These are phyloP conservation scores for Paratrypanosoma confusum DNA, from an alignment of 208 protist species.

Conservation along the genomic window DNA sequence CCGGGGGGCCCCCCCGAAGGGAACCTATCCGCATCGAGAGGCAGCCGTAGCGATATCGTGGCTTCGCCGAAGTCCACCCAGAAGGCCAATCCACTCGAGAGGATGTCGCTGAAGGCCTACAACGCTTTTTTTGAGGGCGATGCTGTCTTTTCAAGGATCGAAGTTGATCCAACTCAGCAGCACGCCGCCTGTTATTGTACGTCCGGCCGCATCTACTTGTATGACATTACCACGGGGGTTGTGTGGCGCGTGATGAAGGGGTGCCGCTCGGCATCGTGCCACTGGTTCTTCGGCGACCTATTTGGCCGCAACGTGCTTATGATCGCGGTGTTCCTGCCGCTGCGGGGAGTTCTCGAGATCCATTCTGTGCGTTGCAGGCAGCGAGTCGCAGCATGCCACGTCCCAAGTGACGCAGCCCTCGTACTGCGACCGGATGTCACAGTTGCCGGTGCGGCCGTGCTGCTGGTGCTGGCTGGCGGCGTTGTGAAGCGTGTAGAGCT, in stretches of 20 bases:
- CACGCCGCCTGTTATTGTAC: constrained; percentile 46
- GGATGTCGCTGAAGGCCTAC: constrained; percentile 13
- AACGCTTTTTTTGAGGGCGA: constrained; percentile 41
- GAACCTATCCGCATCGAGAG: too few relatives aligned
- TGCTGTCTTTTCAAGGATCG: constrained; percentile 27
- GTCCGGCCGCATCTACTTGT: constrained; percentile 57
- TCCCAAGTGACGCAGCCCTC: constrained; percentile 31
- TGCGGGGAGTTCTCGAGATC: constrained; percentile 57
- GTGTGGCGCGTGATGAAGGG: constrained; percentile 54
- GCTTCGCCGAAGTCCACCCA: constrained; percentile 1
- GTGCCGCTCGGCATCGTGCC: constrained; percentile 54
- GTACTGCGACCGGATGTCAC: constrained; percentile 27
- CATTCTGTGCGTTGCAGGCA: constrained; percentile 39
- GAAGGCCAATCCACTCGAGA: constrained; percentile 16
- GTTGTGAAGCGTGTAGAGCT: constrained; percentile 9
- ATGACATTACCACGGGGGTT: constrained; percentile 30
- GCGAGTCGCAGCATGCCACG: constrained; percentile 46
- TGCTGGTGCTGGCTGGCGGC: constrained; percentile 15
- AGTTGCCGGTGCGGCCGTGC: not conserved
- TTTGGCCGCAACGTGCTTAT: constrained; percentile 26
- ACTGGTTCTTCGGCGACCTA: constrained; percentile 36
- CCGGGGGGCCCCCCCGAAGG: constrained; percentile 20
- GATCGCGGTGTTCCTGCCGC: constrained; percentile 58
- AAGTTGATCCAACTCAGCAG: constrained; percentile 58
- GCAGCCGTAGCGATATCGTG: not conserved